phyloP scores from a whole-genome alignment of 1,139 yeast genomes.

The Scheffersomyces titani region DNA sequence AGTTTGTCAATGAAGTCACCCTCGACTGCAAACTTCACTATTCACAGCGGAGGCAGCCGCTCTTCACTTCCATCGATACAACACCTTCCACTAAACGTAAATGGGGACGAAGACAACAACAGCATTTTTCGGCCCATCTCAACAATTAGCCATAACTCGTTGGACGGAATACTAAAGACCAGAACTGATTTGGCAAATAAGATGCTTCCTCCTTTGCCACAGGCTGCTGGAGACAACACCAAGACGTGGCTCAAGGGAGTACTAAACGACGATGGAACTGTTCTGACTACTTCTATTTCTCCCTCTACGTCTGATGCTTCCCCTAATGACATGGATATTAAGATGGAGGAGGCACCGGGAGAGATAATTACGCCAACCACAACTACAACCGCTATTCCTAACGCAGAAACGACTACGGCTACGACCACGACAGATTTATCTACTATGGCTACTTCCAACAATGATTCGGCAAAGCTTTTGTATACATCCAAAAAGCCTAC shows the following conservation, averaged over 20 bases:
- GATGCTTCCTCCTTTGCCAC: conserved; percentile 1
- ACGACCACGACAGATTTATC: background rate
- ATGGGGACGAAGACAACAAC: background rate
- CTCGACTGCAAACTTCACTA: conserved; percentile 1
- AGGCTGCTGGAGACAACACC: conserved; percentile 5
- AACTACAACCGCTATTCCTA: background rate
- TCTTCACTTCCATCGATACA: background rate
- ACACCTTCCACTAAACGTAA: background rate
- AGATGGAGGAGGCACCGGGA: background rate
- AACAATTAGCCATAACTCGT: background rate
- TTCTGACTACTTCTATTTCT: background rate
- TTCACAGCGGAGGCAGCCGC: background rate
- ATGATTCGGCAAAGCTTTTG: conserved; percentile 1
- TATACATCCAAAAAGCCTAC: conserved; percentile 32
- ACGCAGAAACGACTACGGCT: background rate
- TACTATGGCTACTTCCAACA: background rate
- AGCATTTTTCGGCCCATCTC: background rate
- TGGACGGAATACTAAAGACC: background rate
- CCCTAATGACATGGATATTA: background rate
- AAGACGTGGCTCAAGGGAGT: conserved; percentile 15
- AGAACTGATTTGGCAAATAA: background rate
- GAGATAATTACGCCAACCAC: background rate
- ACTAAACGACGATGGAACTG: conserved; percentile 7
- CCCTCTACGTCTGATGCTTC: background rate
- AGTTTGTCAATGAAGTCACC: conserved; percentile 1